These are phyloP conservation scores for Cyclotella cryptica DNA, from an alignment of 108 stramenopile species.

Conservation along the genomic window DNA sequence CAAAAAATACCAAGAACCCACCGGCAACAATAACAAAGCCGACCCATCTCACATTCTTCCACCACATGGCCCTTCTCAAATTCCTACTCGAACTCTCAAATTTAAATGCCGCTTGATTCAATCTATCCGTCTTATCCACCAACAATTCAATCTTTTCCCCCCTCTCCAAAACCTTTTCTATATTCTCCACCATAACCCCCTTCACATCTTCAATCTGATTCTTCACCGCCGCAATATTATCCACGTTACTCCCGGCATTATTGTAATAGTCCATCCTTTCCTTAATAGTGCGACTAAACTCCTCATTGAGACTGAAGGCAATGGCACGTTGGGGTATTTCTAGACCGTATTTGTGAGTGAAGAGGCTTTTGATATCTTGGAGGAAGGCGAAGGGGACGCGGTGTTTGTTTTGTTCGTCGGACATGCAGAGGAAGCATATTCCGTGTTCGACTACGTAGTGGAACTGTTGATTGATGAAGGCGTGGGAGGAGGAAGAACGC, in stretches of 20 bases:
- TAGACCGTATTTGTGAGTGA: constrained; percentile 83
- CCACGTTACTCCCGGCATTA: constrained; percentile 82
- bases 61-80: constrained; percentile 87
- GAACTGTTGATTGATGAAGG: constrained; percentile 56
- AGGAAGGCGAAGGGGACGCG: constrained; percentile 96
- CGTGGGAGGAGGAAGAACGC: neutral
- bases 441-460: constrained; percentile 93
- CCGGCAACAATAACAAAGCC: constrained; percentile 55
- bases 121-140: constrained; percentile 96
- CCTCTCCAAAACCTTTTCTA: constrained; percentile 94
- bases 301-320: constrained; percentile 94
- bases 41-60: constrained; percentile 85
- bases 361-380: constrained; percentile 88
- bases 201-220: constrained; percentile 95
- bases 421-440: constrained; percentile 97
- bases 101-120: constrained; percentile 92
- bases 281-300: constrained; percentile 78
- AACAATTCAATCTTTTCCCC: constrained; percentile 99
- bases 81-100: constrained; percentile 87
- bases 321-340: constrained; percentile 86
- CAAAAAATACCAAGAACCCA: constrained; percentile 70
- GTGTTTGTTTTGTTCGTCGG: constrained; percentile 88
- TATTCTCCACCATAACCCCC: constrained; percentile 96
- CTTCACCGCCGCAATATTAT: constrained; percentile 85
- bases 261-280: constrained; percentile 94